Evolutionary conservation across 2,329 filamentous ascomycete species (phyloP), one percentile per base, ranked within the genome.

Genomic region (Aureobasidium sp.): DNA sequence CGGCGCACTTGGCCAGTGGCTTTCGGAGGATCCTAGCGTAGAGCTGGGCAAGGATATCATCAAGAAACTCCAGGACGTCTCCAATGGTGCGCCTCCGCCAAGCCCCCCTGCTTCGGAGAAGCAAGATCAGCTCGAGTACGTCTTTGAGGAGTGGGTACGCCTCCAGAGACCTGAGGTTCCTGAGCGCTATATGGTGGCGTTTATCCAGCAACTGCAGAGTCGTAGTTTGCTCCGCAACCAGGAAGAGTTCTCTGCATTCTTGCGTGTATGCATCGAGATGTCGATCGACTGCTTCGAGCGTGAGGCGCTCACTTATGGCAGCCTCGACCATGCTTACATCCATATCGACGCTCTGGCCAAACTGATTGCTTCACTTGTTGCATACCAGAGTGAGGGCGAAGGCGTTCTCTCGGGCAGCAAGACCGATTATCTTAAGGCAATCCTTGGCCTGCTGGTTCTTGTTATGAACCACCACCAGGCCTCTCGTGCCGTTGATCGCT

Each of bases 61-160:
- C 72, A 78, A 80, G 64, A 87, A 84, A 67, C 73, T 89, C 56
- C 82, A 84, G 66, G 79, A 79, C 58, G 79, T 81, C 15, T 77
- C 83, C 44, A 79, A 81, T 66, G 74, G 80, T 61, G 74, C 80
- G 58, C 45, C 57, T n/a, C 57, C 57, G 17, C 76, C 80, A 34
- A 84, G 82, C 25, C 84, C 87, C 62, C 81, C 84, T 55, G 52
- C 51, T 15, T 75, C 79, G 17, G 80, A 84, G 36, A 87, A 87
- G 67, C 85, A 87, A 65, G 90, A 96, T 65, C 91, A 97, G 73
- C 85, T 96, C 76, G 91, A 95, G 68, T 97, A 99, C 71, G 83
- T 97, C 22, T 97, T 99, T 70, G 91, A 93, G 47, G 94, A 99
- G 76, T 99, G 94, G 94, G 84, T 93, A 31, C 86, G 88, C 64